Evolutionary conservation across 78 protist genomes (phyloP).

Genomic region (Dictyostelium brefeldianum): DNA sequence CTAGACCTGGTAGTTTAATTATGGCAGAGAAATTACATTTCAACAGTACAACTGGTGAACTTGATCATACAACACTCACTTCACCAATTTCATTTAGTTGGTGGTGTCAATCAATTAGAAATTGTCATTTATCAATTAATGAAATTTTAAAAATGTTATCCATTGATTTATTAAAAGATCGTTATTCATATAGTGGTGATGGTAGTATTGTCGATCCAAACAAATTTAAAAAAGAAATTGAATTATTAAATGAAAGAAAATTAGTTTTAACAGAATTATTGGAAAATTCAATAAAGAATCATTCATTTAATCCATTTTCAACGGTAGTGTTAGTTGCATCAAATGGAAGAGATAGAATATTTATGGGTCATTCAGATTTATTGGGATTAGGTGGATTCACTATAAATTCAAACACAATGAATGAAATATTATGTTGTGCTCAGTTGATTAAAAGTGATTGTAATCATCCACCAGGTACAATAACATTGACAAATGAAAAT

Average conservation of each 20-base stretch:
- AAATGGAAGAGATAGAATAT: conserved; percentile 74
- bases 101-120: background rate
- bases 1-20: conserved; percentile 74
- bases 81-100: conserved; percentile 30
- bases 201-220: background rate
- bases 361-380: conserved; percentile 79
- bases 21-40: conserved; percentile 55
- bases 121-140: background rate
- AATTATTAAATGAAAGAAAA: conserved; percentile 12
- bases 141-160: background rate
- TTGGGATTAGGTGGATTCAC: conserved; percentile 77
- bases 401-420: conserved; percentile 42
- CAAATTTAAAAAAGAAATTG: background rate
- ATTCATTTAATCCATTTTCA: background rate
- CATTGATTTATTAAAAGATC: background rate
- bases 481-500: background rate
- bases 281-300: background rate
- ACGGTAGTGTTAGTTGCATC: conserved; percentile 1
- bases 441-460: background rate
- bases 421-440: conserved; percentile 37
- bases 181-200: conserved; percentile 4
- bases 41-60: background rate
- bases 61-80: background rate
- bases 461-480: background rate
- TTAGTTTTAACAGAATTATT: background rate